Percentiles rank a stretch among this genome's conserved stretches.
Conservation (phyloP, 768 basidiomycete species). For the Floccularia luteovirens region DNA sequence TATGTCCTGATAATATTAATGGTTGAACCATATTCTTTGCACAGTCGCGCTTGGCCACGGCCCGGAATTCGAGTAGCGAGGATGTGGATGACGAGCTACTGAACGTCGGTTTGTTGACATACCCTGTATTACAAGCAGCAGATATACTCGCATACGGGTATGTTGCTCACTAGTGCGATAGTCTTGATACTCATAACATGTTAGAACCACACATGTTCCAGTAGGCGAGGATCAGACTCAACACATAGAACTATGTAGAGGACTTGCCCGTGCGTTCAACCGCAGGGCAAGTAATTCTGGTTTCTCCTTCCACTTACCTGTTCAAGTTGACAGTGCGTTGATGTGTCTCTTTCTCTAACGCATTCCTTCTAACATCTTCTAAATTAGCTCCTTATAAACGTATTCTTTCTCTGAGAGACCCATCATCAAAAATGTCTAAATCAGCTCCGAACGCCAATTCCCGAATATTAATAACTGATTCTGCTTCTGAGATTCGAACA, state of each 20-base stretch:
- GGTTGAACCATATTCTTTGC: slow-evolving; percentile 5
- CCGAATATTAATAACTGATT: slow-evolving; percentile 83
- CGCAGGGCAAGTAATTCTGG: slow-evolving; percentile 40
- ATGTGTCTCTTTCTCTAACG: neutral
- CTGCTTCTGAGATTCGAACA: slow-evolving; percentile 42
- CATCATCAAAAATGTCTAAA: slow-evolving; percentile 91
- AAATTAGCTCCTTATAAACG: slow-evolving; percentile 67
- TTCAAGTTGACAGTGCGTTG: slow-evolving; percentile 64
- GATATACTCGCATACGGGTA: slow-evolving; percentile 86
- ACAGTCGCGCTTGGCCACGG: slow-evolving; percentile 69
- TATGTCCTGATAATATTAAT: neutral
- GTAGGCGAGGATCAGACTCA: slow-evolving; percentile 97
- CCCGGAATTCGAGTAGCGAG: slow-evolving; percentile 67
- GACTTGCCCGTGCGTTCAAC: slow-evolving; percentile 82
- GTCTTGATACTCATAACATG: neutral
- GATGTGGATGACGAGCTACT: slow-evolving; percentile 78
- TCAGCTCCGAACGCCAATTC: slow-evolving; percentile 74
- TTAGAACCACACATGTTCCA: slow-evolving; percentile 85
- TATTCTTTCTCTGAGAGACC: slow-evolving; percentile 81
- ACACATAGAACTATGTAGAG: slow-evolving; percentile 84
- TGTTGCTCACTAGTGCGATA: slow-evolving; percentile 8
- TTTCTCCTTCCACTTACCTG: slow-evolving; percentile 65
- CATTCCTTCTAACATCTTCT: neutral
- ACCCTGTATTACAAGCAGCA: slow-evolving; percentile 90
- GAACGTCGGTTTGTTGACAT: slow-evolving; percentile 83